These are phyloP conservation scores for Phytophthora citrophthora DNA, from an alignment of 352 stramenopile genomes.

Conservation along the genomic window DNA sequence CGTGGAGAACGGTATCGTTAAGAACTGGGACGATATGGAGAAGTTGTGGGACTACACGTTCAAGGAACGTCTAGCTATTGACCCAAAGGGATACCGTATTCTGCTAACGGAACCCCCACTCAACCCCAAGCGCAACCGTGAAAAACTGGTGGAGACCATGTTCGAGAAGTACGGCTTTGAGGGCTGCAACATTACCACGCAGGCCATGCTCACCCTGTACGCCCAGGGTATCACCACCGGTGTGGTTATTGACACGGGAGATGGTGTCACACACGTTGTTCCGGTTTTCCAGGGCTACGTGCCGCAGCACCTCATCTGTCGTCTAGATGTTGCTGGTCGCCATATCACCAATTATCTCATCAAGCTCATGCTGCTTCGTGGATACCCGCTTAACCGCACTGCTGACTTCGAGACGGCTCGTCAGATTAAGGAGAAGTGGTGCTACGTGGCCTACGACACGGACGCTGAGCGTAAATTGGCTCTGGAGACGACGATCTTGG, in stretches of 20 bases:
- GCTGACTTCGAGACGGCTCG: conserved; percentile 94
- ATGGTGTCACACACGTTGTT: conserved; percentile 94
- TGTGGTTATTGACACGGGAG: conserved; percentile 93
- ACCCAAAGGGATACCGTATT: conserved; percentile 83
- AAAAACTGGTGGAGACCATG: conserved; percentile 93
- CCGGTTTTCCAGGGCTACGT: conserved; percentile 93
- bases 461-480: conserved; percentile 85
- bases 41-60: conserved; percentile 98
- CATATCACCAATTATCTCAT: conserved; percentile 97
- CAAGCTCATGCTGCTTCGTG: conserved; percentile 91
- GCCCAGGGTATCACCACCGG: conserved; percentile 90
- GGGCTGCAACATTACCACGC: conserved; percentile 90
- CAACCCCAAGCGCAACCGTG: conserved; percentile 92
- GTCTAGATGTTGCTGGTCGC: conserved; percentile 91
- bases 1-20: conserved; percentile 97
- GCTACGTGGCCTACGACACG: conserved; percentile 93
- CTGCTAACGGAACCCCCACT: conserved; percentile 93
- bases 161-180: conserved; percentile 94
- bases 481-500: conserved; percentile 92
- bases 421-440: conserved; percentile 95
- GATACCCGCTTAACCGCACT: conserved; percentile 93
- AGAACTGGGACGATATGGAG: conserved; percentile 98
- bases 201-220: conserved; percentile 95
- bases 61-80: conserved; percentile 86
- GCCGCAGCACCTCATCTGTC: conserved; percentile 89